These are phyloP conservation scores for Linderina pennispora DNA, from an alignment of 192 early-diverging fungal genomes.

Conservation along the genomic window DNA sequence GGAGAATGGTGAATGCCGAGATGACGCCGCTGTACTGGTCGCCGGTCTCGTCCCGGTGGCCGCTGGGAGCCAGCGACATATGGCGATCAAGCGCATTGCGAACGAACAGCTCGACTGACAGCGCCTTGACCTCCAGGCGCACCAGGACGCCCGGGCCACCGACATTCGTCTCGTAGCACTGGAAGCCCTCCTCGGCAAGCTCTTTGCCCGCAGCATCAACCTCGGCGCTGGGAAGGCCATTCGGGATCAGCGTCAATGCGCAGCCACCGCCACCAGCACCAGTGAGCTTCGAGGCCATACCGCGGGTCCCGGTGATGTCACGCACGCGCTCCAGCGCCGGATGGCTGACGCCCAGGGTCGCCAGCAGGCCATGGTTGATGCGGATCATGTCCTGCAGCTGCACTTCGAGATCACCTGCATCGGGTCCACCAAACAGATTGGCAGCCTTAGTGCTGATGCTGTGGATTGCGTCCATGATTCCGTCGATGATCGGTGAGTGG, in stretches of 20 bases:
- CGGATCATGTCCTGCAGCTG: slow-evolving; percentile 56
- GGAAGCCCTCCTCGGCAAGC: slow-evolving; percentile 56
- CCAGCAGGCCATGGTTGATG: slow-evolving; percentile 79
- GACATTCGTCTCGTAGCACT: slow-evolving; percentile 65
- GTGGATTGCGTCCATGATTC: slow-evolving; percentile 65
- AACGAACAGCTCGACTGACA: slow-evolving; percentile 20
- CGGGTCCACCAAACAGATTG: slow-evolving; percentile 14
- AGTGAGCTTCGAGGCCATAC: slow-evolving; percentile 82
- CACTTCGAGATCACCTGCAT: slow-evolving; percentile 3
- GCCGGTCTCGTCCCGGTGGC: neutral
- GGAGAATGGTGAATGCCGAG: slow-evolving; percentile 13
- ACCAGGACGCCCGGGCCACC: slow-evolving; percentile 60
- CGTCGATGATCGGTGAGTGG: slow-evolving; percentile 55
- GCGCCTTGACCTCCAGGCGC: slow-evolving; percentile 4
- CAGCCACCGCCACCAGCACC: slow-evolving; percentile 98
- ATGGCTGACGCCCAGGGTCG: slow-evolving; percentile 79
- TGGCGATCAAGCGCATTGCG: neutral
- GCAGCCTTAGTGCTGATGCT: slow-evolving; percentile 45
- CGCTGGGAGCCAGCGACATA: slow-evolving; percentile 3
- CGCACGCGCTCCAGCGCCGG: slow-evolving; percentile 73
- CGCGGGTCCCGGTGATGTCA: slow-evolving; percentile 51
- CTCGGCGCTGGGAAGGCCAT: neutral
- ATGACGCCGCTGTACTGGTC: slow-evolving; percentile 5
- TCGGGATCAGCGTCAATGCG: slow-evolving; percentile 68
- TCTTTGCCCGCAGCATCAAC: slow-evolving; percentile 44